Evolutionary conservation across 305 asterid genomes (phyloP).

Genomic region (Caryopteris hybrid): DNA sequence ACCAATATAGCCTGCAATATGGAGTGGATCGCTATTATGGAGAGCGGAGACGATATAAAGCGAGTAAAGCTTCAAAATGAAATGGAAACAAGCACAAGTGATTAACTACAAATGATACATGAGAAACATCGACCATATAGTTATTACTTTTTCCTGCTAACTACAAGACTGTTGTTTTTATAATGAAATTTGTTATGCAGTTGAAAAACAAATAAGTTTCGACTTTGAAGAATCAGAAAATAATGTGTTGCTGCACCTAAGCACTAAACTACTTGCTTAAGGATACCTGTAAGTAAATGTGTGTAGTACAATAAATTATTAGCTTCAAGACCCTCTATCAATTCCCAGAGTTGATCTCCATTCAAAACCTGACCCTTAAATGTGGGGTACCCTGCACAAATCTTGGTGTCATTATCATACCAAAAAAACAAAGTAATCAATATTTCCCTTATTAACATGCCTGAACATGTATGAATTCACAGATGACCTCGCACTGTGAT

Average conservation of each 20-base stretch:
- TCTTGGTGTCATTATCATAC: constrained; percentile 13
- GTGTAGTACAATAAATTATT: constrained; percentile 82
- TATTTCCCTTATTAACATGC: constrained; percentile 14
- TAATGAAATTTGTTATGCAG: neutral
- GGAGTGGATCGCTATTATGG: constrained; percentile 15
- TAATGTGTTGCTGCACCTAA: neutral
- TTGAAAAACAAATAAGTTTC: neutral
- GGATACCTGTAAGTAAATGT: constrained; percentile 86
- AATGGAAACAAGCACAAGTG: constrained; percentile 6
- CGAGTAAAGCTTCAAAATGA: neutral
- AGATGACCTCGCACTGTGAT: constrained; percentile 40
- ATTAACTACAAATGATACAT: neutral
- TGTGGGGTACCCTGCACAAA: constrained; percentile 84
- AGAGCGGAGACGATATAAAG: neutral
- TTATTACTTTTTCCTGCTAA: neutral
- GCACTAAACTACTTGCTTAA: neutral
- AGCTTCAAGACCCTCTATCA: constrained; percentile 90
- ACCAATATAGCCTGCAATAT: constrained; percentile 81
- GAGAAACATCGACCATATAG: neutral
- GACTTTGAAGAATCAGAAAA: neutral
- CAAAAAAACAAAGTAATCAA: too few relatives aligned
- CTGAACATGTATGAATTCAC: constrained; percentile 29
- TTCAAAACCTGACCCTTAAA: constrained; percentile 96
- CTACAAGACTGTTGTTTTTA: neutral
- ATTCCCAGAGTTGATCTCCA: constrained; percentile 90